phyloP scores from a whole-genome alignment of 306 rosid genomes.

The Sophora flavescens region DNA sequence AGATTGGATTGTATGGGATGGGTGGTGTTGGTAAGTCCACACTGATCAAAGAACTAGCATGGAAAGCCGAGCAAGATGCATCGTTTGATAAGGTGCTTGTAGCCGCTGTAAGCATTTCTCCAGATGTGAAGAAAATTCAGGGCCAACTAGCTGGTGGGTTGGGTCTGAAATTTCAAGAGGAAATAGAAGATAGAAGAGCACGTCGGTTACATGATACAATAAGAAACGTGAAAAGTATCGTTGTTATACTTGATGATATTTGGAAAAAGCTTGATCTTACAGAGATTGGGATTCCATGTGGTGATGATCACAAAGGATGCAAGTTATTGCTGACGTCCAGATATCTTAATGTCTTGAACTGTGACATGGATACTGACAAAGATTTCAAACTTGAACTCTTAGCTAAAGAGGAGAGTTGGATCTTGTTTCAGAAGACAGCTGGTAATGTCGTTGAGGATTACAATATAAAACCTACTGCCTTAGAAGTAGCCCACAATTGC shows the following conservation, averaged over 20 bases:
- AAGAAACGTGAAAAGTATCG: not conserved
- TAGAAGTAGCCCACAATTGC: conserved; percentile 23
- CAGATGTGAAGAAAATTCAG: too few relatives aligned
- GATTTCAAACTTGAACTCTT: not conserved
- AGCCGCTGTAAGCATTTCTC: too few relatives aligned
- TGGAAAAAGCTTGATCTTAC: not conserved
- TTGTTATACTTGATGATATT: not conserved
- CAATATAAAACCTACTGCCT: conserved; percentile 2
- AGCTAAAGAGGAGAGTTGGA: conserved; percentile 15
- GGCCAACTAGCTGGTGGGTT: too few relatives aligned
- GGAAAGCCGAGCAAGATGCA: too few relatives aligned
- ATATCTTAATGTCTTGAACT: too few relatives aligned
- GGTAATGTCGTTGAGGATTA: not conserved
- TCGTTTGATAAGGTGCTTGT: too few relatives aligned
- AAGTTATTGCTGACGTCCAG: too few relatives aligned
- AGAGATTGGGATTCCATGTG: conserved; percentile 22
- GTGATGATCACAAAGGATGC: conserved; percentile 11
- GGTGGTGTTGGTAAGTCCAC: too few relatives aligned
- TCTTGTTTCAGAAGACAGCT: conserved; percentile 23
- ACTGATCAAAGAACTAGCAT: too few relatives aligned
- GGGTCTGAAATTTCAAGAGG: not conserved
- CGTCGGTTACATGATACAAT: not conserved
- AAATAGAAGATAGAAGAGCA: conserved; percentile 3
- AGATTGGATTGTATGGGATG: too few relatives aligned
- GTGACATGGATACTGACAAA: not conserved